Conservation (phyloP, 805 yeast genomes). For the Nematodospora valgi region DNA sequence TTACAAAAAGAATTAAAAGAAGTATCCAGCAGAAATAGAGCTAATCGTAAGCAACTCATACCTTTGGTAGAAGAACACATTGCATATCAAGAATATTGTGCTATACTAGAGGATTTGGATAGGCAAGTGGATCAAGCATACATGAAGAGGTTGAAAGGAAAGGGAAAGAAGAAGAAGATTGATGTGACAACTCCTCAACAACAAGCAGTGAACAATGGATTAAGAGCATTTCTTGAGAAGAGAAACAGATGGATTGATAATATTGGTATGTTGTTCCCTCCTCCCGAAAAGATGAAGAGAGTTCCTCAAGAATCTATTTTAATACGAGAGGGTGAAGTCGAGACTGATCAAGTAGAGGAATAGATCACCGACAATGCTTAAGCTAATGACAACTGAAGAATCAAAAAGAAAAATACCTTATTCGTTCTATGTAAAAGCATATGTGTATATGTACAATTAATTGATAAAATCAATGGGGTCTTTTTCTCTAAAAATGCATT, state of each 20-base stretch:
- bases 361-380: slow-evolving; percentile 23
- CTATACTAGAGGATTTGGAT: slow-evolving; percentile 88
- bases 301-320: slow-evolving; percentile 67
- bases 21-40: slow-evolving; percentile 60
- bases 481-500: slow-evolving; percentile 15
- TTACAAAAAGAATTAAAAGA: slow-evolving; percentile 67
- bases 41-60: slow-evolving; percentile 59
- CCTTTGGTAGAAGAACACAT: slow-evolving; percentile 82
- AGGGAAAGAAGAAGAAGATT: slow-evolving; percentile 61
- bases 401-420: slow-evolving; percentile 1
- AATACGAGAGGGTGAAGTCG: slow-evolving; percentile 30
- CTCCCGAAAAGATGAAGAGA: slow-evolving; percentile 67
- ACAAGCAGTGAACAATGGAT: slow-evolving; percentile 72
- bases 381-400: not conserved
- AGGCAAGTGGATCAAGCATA: slow-evolving; percentile 97
- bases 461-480: slow-evolving; percentile 5
- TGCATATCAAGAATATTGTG: slow-evolving; percentile 91
- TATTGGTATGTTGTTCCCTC: slow-evolving; percentile 80
- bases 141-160: slow-evolving; percentile 72
- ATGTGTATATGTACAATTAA: slow-evolving; percentile 4
- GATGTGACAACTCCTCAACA: slow-evolving; percentile 43
- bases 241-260: slow-evolving; percentile 83
- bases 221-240: slow-evolving; percentile 78
- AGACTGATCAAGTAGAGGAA: slow-evolving; percentile 31
- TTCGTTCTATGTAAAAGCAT: not conserved